Evolutionary conservation across 2,329 filamentous ascomycete species (phyloP).

Genomic region (Fusarium udum): DNA sequence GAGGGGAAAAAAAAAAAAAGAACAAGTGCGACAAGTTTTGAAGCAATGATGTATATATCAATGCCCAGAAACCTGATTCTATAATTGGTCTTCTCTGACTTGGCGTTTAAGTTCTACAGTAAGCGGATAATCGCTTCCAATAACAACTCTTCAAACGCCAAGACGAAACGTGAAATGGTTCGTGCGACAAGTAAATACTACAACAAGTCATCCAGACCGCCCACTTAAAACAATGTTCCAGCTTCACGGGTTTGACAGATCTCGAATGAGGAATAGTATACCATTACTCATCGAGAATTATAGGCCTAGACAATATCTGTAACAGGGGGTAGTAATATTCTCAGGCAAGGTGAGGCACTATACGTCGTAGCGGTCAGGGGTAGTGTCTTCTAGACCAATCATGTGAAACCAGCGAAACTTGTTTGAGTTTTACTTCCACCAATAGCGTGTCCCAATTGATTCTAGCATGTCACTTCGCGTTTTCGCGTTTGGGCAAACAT

Average conservation of each 20-base stretch:
- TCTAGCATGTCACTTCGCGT: not conserved
- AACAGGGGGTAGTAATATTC: slow-evolving; percentile 19
- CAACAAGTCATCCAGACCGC: not conserved
- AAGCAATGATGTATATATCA: not conserved
- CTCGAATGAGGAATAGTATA: not conserved
- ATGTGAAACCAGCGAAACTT: slow-evolving; percentile 18
- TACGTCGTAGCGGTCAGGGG: slow-evolving; percentile 4
- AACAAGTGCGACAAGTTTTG: not conserved
- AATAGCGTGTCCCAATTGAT: not conserved
- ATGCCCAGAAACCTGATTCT: not conserved
- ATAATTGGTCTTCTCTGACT: not conserved
- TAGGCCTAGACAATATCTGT: not conserved
- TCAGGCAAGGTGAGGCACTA: not conserved
- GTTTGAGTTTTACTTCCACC: not conserved
- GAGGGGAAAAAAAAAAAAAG: not conserved
- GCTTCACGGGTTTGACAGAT: not conserved
- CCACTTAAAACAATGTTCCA: not conserved
- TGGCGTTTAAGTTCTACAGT: not conserved
- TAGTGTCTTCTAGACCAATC: not conserved
- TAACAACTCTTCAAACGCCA: slow-evolving; percentile 13
- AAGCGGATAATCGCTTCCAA: slow-evolving; percentile 4
- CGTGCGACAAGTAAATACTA: not conserved
- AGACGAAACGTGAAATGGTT: slow-evolving; percentile 19
- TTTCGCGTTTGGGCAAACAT: not conserved
- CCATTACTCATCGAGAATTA: not conserved